phyloP scores from a whole-genome alignment of 2,329 filamentous ascomycete genomes.

The Aspergillus novofumigatus region DNA sequence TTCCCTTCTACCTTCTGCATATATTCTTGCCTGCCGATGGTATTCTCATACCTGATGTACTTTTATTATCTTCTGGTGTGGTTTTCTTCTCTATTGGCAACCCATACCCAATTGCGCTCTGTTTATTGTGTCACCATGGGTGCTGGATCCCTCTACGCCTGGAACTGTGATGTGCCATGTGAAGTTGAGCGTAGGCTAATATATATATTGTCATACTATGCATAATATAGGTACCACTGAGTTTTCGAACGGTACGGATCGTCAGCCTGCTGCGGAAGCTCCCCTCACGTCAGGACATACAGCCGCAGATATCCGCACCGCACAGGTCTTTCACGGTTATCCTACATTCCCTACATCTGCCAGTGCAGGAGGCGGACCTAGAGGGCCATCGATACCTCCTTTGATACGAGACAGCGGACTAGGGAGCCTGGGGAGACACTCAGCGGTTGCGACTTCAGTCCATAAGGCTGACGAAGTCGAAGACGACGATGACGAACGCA shows the following conservation, averaged over 20 bases:
- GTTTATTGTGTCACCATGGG: conserved; percentile 16
- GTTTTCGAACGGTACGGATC: conserved; percentile 50
- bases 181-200: conserved; percentile 42
- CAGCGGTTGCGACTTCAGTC: conserved; percentile 31
- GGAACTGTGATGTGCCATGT: conserved; percentile 12
- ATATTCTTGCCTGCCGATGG: background rate
- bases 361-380: conserved; percentile 52
- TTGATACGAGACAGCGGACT: conserved; percentile 56
- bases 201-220: conserved; percentile 16
- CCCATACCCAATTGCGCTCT: conserved; percentile 24
- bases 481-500: conserved; percentile 24
- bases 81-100: conserved; percentile 5
- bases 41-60: background rate
- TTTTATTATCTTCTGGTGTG: conserved; percentile 11
- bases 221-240: conserved; percentile 36
- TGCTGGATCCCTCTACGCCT: conserved; percentile 10
- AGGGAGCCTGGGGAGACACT: conserved; percentile 33
- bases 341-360: conserved; percentile 55
- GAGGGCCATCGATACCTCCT: conserved; percentile 59
- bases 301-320: conserved; percentile 64
- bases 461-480: conserved; percentile 20
- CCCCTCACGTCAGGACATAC: conserved; percentile 45
- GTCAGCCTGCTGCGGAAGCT: conserved; percentile 58
- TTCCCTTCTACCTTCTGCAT: conserved; percentile 5
- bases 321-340: conserved; percentile 71